Conservation (phyloP, 306 rosid species). For the Malus sieversii region DNA sequence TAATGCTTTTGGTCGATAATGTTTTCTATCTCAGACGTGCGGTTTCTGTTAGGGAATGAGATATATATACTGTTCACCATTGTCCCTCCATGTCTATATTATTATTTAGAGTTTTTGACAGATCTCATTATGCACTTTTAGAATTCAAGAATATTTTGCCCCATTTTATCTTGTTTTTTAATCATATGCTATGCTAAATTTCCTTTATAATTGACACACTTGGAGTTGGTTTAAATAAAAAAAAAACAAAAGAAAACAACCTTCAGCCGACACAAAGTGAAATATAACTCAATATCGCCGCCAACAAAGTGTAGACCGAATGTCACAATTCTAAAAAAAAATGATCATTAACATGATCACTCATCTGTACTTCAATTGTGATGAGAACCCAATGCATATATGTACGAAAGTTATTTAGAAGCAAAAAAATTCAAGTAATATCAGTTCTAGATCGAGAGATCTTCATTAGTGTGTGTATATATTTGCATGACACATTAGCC, state of each 20-base stretch:
- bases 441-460: neutral
- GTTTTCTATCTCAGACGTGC: neutral
- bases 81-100: neutral
- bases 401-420: neutral
- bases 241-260: neutral
- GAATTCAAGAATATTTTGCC: slow-evolving; percentile 9
- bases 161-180: slow-evolving; percentile 6
- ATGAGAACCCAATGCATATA: too few relatives aligned
- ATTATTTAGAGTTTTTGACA: neutral
- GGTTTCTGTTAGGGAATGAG: neutral
- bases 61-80: neutral
- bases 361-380: too few relatives aligned
- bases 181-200: neutral
- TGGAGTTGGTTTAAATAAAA: neutral
- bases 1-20: neutral
- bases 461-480: too few relatives aligned
- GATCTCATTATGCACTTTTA: slow-evolving; percentile 4
- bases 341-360: too few relatives aligned
- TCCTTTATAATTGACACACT: neutral
- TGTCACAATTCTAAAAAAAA: too few relatives aligned
- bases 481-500: neutral
- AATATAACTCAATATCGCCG: too few relatives aligned
- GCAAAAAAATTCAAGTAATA: neutral
- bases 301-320: too few relatives aligned
- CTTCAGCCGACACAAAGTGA: neutral